Evolutionary conservation across 495 filamentous ascomycete genomes (phyloP).

Genomic region (Saxispiralis lemnorum): DNA sequence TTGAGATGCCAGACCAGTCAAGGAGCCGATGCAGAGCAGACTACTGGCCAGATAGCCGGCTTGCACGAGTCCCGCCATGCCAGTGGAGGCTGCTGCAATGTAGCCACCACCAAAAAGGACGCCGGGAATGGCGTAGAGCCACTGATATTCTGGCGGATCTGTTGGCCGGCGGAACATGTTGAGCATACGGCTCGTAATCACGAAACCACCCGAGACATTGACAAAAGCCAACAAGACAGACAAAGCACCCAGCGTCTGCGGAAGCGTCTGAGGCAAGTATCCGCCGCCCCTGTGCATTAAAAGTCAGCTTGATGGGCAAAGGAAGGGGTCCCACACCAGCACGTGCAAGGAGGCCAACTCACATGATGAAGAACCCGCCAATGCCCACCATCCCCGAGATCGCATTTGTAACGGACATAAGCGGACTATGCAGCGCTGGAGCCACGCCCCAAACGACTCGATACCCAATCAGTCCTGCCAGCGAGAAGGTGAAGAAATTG

Average conservation of each 20-base stretch:
- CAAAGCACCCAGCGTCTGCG: constrained; percentile 53
- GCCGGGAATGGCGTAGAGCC: constrained; percentile 61
- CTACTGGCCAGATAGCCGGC: constrained; percentile 67
- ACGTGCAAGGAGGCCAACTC: no score
- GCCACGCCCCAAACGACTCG: constrained; percentile 64
- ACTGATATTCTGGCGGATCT: constrained; percentile 67
- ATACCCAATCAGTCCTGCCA: constrained; percentile 65
- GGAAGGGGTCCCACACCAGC: no score
- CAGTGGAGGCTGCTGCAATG: constrained; percentile 54
- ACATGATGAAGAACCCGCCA: constrained; percentile 63
- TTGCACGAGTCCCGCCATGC: constrained; percentile 62
- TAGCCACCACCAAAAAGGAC: constrained; percentile 60
- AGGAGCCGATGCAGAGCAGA: constrained; percentile 52
- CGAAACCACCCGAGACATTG: constrained; percentile 67
- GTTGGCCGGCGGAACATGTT: constrained; percentile 73
- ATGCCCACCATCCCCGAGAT: constrained; percentile 77
- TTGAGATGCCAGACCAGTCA: constrained; percentile 58
- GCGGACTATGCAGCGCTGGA: constrained; percentile 59
- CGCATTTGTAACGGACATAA: constrained; percentile 78
- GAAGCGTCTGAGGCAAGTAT: constrained; percentile 47
- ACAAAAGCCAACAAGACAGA: constrained; percentile 69
- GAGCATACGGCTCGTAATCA: constrained; percentile 77
- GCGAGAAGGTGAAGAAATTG: constrained; percentile 60
- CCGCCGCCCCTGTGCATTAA: constrained; percentile 7
- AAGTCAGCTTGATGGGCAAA: constrained; percentile 42